Conservation (phyloP, 208 protist genomes). For the Trypanosoma rangeli region DNA sequence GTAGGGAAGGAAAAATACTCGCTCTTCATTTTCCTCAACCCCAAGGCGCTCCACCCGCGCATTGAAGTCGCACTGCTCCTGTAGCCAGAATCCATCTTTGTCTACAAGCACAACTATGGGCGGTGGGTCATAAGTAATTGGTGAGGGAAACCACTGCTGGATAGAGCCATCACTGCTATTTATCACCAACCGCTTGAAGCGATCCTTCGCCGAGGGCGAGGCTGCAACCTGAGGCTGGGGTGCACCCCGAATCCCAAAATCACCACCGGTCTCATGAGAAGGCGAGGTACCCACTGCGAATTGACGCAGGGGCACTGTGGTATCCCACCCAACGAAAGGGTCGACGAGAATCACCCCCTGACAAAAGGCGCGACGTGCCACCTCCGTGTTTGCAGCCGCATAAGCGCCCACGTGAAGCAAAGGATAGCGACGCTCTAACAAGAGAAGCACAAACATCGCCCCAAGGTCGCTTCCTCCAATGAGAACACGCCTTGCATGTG, state of each 20-base stretch:
- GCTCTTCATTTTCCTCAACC: conserved; percentile 5
- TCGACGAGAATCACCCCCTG: conserved; percentile 26
- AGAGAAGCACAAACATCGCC: conserved; percentile 21
- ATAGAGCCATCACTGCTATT: conserved; percentile 16
- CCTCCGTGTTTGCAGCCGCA: conserved; percentile 10
- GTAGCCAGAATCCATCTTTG: conserved; percentile 12
- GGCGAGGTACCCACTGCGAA: not conserved
- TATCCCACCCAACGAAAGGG: conserved; percentile 23
- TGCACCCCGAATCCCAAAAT: not conserved
- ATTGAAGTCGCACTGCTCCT: conserved; percentile 25
- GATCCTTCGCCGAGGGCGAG: conserved; percentile 8
- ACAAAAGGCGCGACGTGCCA: conserved; percentile 13
- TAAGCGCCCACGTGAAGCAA: conserved; percentile 4
- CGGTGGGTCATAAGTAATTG: conserved; percentile 12
- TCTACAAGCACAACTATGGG: conserved; percentile 18
- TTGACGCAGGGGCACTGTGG: not conserved
- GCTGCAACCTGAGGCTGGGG: not conserved
- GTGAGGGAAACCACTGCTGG: conserved; percentile 14
- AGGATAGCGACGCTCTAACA: conserved; percentile 2
- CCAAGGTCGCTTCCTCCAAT: conserved; percentile 17
- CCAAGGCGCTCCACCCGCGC: conserved; percentile 5
- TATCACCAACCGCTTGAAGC: conserved; percentile 19
- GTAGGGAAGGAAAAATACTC: conserved; percentile 16
- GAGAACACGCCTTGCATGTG: conserved; percentile 8
- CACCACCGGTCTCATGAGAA: not conserved